phyloP scores from a whole-genome alignment of 2,329 filamentous ascomycete species.

The Chaetomium strumarium region DNA sequence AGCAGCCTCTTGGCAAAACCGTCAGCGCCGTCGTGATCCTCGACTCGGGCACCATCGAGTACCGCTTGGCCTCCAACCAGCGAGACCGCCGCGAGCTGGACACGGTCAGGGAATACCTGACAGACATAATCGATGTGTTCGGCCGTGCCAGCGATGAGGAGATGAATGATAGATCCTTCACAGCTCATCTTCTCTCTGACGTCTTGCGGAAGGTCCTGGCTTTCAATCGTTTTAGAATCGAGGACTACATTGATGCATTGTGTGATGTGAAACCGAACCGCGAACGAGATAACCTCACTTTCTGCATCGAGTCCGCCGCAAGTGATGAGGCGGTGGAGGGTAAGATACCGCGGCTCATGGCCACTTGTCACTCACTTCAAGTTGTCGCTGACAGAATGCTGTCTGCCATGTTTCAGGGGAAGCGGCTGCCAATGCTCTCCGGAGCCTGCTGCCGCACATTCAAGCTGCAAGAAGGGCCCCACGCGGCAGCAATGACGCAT shows the following conservation, averaged over 20 bases:
- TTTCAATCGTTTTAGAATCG: constrained; percentile 18
- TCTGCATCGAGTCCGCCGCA: constrained; percentile 7
- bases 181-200: neutral
- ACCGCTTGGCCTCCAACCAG: constrained; percentile 28
- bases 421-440: neutral
- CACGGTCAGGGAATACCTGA: constrained; percentile 14
- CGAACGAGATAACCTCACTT: neutral
- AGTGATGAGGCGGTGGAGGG: constrained; percentile 3
- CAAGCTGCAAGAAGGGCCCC: neutral
- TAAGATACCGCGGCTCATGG: neutral
- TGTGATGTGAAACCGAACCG: too few relatives aligned
- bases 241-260: constrained; percentile 12
- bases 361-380: neutral
- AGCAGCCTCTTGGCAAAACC: constrained; percentile 17
- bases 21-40: constrained; percentile 27
- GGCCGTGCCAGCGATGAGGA: neutral
- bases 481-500: neutral
- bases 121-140: constrained; percentile 17
- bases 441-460: constrained; percentile 1
- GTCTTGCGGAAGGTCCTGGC: constrained; percentile 18
- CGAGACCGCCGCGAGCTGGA: constrained; percentile 14
- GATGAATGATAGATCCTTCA: neutral
- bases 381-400: neutral
- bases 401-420: neutral
- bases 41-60: constrained; percentile 24